These are phyloP conservation scores for Hibiscus trionum DNA, from an alignment of 345 rosid species.

Conservation along the genomic window DNA sequence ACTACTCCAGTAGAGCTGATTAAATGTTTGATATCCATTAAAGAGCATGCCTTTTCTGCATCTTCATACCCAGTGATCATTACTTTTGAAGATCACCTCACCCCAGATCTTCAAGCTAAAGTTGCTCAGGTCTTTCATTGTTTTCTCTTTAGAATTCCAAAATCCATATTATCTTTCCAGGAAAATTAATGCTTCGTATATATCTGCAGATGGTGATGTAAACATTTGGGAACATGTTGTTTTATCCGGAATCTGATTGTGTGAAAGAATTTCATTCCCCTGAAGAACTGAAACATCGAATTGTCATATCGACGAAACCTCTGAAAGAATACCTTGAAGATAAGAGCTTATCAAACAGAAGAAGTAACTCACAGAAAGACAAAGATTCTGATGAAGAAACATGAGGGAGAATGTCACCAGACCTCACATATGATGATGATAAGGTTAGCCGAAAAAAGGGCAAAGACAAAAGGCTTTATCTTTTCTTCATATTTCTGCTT, in stretches of 20 bases:
- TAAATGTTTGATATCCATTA: slow-evolving; percentile 59
- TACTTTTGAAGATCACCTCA: slow-evolving; percentile 60
- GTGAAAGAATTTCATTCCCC: slow-evolving; percentile 64
- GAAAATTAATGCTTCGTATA: not conserved
- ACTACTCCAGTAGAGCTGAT: slow-evolving; percentile 69
- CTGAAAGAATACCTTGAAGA: slow-evolving; percentile 36
- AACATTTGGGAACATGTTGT: slow-evolving; percentile 50
- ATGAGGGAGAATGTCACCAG: slow-evolving; percentile 18
- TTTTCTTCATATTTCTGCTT: not conserved
- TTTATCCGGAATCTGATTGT: slow-evolving; percentile 31
- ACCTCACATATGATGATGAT: slow-evolving; percentile 23
- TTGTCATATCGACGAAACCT: slow-evolving; percentile 58
- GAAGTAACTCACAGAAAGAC: too few relatives aligned
- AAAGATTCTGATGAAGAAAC: slow-evolving; percentile 2
- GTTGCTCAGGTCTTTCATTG: slow-evolving; percentile 51
- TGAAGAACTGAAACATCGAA: slow-evolving; percentile 44
- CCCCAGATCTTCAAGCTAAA: slow-evolving; percentile 27
- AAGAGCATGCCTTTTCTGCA: slow-evolving; percentile 52
- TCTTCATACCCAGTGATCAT: slow-evolving; percentile 66
- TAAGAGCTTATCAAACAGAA: slow-evolving; percentile 14
- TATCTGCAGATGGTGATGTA: slow-evolving; percentile 44
- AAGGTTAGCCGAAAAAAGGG: slow-evolving; percentile 11
- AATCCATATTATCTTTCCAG: not conserved
- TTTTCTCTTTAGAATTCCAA: not conserved
- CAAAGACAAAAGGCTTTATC: not conserved